A percentile compares a stretch with the other conserved stretches of the same genome.
phyloP scores from a whole-genome alignment of 2,329 filamentous ascomycete genomes.

The Didymella sp. region DNA sequence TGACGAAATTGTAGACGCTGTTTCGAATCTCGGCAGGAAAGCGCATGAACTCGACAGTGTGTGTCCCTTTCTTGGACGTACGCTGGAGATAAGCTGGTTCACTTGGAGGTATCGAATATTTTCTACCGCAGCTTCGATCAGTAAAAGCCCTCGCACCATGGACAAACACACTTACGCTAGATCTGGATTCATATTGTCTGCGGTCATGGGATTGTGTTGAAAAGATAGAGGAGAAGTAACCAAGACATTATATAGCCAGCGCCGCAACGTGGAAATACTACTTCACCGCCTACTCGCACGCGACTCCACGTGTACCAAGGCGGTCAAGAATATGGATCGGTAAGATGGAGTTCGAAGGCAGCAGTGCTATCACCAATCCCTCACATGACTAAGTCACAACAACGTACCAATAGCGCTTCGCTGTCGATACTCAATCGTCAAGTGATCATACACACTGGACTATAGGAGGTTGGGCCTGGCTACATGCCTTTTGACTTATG shows the following conservation, averaged over 20 bases:
- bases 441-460: no score
- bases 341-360: not conserved
- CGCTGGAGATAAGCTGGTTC: no score
- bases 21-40: not conserved
- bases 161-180: not conserved
- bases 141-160: no score
- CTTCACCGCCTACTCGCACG: not conserved
- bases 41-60: not conserved
- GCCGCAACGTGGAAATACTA: not conserved
- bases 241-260: not conserved
- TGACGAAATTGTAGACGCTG: not conserved
- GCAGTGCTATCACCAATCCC: not conserved
- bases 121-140: no score
- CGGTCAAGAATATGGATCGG: not conserved
- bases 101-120: not conserved
- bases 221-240: not conserved
- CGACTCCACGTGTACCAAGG: not conserved
- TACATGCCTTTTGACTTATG: no score
- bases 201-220: not conserved
- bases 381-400: not conserved
- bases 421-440: not conserved
- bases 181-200: not conserved
- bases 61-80: no score
- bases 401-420: not conserved
- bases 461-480: no score